Base-by-base conservation (phyloP, 1,139 yeast genomes). In the Saccharomyces hybrid region DNA sequence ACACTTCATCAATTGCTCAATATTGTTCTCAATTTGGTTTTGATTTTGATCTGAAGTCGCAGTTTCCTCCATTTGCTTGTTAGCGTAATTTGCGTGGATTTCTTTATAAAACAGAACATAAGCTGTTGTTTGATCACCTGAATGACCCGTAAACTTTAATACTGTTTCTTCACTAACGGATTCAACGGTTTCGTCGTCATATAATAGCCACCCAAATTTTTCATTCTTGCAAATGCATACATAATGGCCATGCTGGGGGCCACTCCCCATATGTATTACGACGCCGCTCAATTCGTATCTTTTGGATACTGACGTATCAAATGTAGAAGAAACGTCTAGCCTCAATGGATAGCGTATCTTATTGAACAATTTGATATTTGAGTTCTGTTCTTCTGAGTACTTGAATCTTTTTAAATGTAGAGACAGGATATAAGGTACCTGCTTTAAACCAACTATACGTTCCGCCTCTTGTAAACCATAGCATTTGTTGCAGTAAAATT, bases 171-270 rank as follows among this genome's bases (percentile, higher is more conserved):
- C 96, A 60, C 85, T 90, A 5, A 93, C 93, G 29, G 87, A 75
- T 65, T 91, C 98, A 5, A 91, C 96, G 20, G 95, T 84, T 70
- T 93, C 99, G 69, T 93, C 99, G 69, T 93, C 99, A 71, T 88
- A 93, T 57, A 93, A 72, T 31, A 93, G 73, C 99, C 99, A 93
- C 1, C 96, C 88, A 46, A 83, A 82, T 23, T 81, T 78, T 55
- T 81, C 84, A n/a, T 91, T 85, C 67, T 90, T 90, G 59, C 95
- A 86, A 8, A 93, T 74, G 0, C 96, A 81, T 13, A 93, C 91
- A 66, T 93, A 93, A 69, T 93, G 99, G 0, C 99, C 99, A 71
- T 91, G 97, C 76, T 90, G 90, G 1, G 98, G 97, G 0, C 98
- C 98, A 2, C 97, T 96, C 4, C 99, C 99, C 63, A 93, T 85